A percentile compares a stretch with the other conserved stretches of the same genome.
Conservation (phyloP, 2,329 filamentous ascomycete genomes). For the Septoria linicola region DNA sequence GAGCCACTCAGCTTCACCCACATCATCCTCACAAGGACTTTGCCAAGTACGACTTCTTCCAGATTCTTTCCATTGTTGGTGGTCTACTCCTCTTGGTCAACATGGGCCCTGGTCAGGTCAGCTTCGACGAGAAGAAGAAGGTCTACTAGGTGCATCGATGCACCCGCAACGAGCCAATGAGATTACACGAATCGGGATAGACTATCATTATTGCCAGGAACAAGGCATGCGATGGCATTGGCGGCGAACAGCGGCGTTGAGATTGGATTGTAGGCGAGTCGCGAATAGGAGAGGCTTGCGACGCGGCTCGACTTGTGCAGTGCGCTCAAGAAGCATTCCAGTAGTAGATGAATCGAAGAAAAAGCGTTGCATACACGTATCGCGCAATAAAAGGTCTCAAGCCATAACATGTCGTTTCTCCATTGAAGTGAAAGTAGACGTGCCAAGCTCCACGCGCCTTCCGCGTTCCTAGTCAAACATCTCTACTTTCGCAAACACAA, state of each 20-base stretch:
- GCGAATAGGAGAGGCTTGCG: background rate
- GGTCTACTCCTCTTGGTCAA: conserved; percentile 95
- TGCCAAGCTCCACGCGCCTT: background rate
- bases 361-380: background rate
- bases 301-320: background rate
- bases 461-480: conserved; percentile 3
- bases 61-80: conserved; percentile 97
- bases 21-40: conserved; percentile 99
- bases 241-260: background rate
- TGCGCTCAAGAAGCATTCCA: background rate
- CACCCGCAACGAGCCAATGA: background rate
- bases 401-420: too few relatives aligned
- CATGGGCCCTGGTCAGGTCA: conserved; percentile 96
- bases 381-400: too few relatives aligned
- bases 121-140: conserved; percentile 99
- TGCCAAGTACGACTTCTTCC: conserved; percentile 99
- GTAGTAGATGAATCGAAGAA: background rate
- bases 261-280: background rate
- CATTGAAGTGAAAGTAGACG: too few relatives aligned
- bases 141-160: conserved; percentile 67
- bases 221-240: background rate
- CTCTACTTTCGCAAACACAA: background rate
- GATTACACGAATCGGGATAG: background rate
- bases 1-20: conserved; percentile 72
- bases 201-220: background rate